Evolutionary conservation across 257 asterid species (phyloP).

Genomic region (Henckelia pumila): DNA sequence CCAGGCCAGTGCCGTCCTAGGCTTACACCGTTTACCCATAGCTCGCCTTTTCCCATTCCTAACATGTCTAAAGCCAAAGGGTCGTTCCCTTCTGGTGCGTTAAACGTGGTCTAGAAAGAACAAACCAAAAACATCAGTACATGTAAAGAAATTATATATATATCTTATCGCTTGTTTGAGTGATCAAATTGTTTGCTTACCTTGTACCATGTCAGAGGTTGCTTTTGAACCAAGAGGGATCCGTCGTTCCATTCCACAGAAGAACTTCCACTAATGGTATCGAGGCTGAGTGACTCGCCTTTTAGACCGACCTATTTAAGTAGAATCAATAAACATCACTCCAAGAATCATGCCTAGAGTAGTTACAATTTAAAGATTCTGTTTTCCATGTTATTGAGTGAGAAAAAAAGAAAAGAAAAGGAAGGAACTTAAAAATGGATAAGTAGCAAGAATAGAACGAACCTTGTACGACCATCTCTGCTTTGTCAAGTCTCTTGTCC

Average conservation of each 20-base stretch:
- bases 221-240: conserved; percentile 58
- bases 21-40: conserved; percentile 88
- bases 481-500: conserved; percentile 71
- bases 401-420: no score
- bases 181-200: conserved; percentile 32
- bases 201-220: conserved; percentile 97
- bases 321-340: background rate
- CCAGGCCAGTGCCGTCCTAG: conserved; percentile 94
- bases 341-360: background rate
- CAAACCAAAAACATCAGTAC: background rate
- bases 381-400: background rate
- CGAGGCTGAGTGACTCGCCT: conserved; percentile 65
- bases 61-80: conserved; percentile 84
- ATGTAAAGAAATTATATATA: background rate
- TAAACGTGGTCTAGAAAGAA: conserved; percentile 53
- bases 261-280: conserved; percentile 60
- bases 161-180: background rate
- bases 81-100: conserved; percentile 71
- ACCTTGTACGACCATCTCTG: conserved; percentile 90
- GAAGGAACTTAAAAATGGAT: background rate
- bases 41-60: conserved; percentile 91
- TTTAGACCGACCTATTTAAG: conserved; percentile 64
- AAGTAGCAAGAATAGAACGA: background rate
- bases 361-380: no score
- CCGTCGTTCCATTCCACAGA: conserved; percentile 72